A percentile compares a stretch with the other conserved stretches of the same genome.
Evolutionary conservation across 2,329 filamentous ascomycete species (phyloP).

Genomic region (Trichophyton equinum): DNA sequence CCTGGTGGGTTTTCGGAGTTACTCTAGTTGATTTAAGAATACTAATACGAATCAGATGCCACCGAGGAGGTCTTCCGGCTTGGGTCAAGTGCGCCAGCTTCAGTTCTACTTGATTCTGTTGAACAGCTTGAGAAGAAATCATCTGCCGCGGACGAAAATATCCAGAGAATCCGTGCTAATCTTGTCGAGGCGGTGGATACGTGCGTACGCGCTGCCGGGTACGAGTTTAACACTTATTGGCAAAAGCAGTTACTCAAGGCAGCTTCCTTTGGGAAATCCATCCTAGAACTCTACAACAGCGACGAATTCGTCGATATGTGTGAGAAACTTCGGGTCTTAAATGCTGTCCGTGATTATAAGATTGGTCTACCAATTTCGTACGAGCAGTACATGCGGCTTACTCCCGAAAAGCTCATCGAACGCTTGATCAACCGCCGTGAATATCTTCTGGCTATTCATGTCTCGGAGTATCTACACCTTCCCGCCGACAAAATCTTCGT

Average conservation of each 20-base stretch:
- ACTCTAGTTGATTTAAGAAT: not conserved
- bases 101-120: constrained; percentile 85
- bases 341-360: constrained; percentile 82
- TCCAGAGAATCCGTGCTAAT: constrained; percentile 78
- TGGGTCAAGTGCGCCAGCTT: constrained; percentile 76
- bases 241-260: constrained; percentile 94
- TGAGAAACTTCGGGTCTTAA: constrained; percentile 81
- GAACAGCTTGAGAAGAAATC: constrained; percentile 86
- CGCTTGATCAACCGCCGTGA: constrained; percentile 80
- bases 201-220: constrained; percentile 83
- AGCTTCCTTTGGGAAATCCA: constrained; percentile 93
- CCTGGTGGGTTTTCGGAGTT: constrained; percentile 38
- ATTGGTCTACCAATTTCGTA: constrained; percentile 83
- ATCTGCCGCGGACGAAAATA: constrained; percentile 93
- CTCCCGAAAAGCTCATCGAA: constrained; percentile 74
- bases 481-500: constrained; percentile 86
- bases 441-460: constrained; percentile 76
- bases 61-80: constrained; percentile 82
- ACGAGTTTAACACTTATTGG: constrained; percentile 82
- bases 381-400: constrained; percentile 84
- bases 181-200: constrained; percentile 87
- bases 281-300: constrained; percentile 91
- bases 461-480: constrained; percentile 76
- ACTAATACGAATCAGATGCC: constrained; percentile 40
- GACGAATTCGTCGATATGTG: constrained; percentile 99